Evolutionary conservation across 2,329 filamentous ascomycete genomes (phyloP).

Genomic region (Myriosclerotinia duriaeana): DNA sequence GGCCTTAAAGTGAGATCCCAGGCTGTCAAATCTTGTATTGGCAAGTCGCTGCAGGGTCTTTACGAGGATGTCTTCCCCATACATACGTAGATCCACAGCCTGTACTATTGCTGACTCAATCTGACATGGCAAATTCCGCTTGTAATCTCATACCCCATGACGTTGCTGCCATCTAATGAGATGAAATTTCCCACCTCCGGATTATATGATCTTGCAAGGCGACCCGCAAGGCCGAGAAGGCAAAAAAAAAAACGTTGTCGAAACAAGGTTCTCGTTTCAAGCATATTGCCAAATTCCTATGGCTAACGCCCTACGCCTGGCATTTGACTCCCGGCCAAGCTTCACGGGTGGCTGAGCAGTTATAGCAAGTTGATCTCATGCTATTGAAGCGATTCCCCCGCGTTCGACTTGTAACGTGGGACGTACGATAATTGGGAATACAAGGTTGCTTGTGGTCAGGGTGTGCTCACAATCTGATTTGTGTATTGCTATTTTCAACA

Average conservation of each 20-base stretch:
- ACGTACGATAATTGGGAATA: not conserved
- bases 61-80: not conserved
- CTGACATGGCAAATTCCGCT: constrained; percentile 10
- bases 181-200: not conserved
- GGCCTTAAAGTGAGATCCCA: not conserved
- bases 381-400: not conserved
- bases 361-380: not conserved
- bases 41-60: not conserved
- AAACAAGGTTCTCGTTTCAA: not conserved
- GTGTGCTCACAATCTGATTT: not conserved
- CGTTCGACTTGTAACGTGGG: not conserved
- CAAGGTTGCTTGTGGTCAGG: not conserved
- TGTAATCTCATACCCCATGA: not conserved
- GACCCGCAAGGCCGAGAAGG: not conserved
- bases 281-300: not conserved
- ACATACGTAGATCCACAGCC: not conserved
- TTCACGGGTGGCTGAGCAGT: not conserved
- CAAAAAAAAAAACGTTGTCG: not conserved
- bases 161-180: not conserved
- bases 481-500: not conserved
- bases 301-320: not conserved
- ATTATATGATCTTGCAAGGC: not conserved
- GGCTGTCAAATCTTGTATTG: not conserved
- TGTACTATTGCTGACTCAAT: not conserved
- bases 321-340: not conserved